phyloP scores from a whole-genome alignment of 1,284 basidiomycete genomes.

The Malassezia psittaci region DNA sequence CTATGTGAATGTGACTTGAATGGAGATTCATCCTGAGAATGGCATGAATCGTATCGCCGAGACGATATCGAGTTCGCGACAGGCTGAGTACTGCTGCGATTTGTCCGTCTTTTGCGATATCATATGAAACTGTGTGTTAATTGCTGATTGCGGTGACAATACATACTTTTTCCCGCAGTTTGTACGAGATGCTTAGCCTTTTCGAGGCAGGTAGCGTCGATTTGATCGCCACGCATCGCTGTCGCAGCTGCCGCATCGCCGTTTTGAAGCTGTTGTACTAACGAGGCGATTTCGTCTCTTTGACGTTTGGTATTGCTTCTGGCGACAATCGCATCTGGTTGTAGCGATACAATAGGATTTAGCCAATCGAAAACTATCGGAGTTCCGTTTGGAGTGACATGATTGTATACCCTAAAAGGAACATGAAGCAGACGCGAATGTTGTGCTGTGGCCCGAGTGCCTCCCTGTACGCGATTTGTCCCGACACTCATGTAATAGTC shows the following conservation, averaged over 20 bases:
- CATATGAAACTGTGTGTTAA: constrained; percentile 31
- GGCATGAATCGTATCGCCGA: constrained; percentile 42
- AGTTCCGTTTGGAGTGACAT: constrained; percentile 53
- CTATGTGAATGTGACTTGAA: constrained; percentile 27
- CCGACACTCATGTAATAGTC: constrained; percentile 80
- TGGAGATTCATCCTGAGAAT: constrained; percentile 36
- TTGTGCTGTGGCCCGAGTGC: constrained; percentile 41
- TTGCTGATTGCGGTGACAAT: background rate
- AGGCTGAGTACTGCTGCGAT: constrained; percentile 42
- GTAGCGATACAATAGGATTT: constrained; percentile 48
- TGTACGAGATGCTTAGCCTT: constrained; percentile 81
- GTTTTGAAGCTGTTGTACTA: background rate
- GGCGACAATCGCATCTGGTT: constrained; percentile 19
- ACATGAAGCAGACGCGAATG: constrained; percentile 72
- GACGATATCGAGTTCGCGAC: constrained; percentile 31
- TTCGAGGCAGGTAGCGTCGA: constrained; percentile 60
- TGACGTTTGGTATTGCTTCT: background rate
- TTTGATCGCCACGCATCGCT: constrained; percentile 6
- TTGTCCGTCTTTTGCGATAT: constrained; percentile 44
- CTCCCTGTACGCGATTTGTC: constrained; percentile 56
- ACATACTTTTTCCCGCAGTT: constrained; percentile 70
- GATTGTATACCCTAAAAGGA: constrained; percentile 74
- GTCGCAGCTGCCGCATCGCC: constrained; percentile 1
- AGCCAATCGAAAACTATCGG: constrained; percentile 49
- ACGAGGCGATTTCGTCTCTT: background rate